These are phyloP conservation scores for Marchantia polymorpha DNA, from an alignment of 225 moss, liverwort and hornwort genomes.

Conservation along the genomic window DNA sequence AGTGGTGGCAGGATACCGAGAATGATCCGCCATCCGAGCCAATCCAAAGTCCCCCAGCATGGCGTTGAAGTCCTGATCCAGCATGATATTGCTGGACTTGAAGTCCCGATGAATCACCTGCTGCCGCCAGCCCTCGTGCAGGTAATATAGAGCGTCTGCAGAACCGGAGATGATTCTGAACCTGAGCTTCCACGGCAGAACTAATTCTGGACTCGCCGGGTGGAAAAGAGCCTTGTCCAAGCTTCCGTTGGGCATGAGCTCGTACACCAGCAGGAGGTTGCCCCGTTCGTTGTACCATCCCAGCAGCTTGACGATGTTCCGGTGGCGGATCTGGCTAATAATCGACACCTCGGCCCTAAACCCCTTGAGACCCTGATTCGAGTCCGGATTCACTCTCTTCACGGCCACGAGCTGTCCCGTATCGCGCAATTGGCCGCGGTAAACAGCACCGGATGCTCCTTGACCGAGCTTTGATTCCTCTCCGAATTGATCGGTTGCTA, in stretches of 20 bases:
- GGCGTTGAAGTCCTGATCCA: constrained; percentile 23
- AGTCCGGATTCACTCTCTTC: constrained; percentile 45
- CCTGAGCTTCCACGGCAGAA: constrained; percentile 12
- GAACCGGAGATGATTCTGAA: constrained; percentile 17
- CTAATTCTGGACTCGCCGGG: background rate
- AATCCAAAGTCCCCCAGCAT: constrained; percentile 30
- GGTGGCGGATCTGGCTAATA: constrained; percentile 31
- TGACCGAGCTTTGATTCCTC: constrained; percentile 39
- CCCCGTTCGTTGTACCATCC: constrained; percentile 30
- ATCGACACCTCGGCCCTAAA: constrained; percentile 26
- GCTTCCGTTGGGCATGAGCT: constrained; percentile 26
- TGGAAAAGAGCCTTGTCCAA: constrained; percentile 28
- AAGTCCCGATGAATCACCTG: constrained; percentile 53
- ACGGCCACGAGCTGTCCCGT: constrained; percentile 37
- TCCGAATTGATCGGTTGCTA: constrained; percentile 49
- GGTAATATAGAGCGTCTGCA: constrained; percentile 29
- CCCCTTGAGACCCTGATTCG: constrained; percentile 34
- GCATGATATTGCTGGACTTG: constrained; percentile 50
- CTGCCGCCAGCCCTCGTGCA: constrained; percentile 49
- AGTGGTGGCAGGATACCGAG: constrained; percentile 20
- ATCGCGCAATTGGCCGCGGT: constrained; percentile 39
- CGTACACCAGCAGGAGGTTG: constrained; percentile 23
- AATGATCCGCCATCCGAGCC: constrained; percentile 25
- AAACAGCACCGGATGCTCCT: constrained; percentile 55
- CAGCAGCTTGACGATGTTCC: constrained; percentile 29